Conservation (phyloP, 805 yeast genomes). For the Cyberlindnera nakhonratchasimensis region DNA sequence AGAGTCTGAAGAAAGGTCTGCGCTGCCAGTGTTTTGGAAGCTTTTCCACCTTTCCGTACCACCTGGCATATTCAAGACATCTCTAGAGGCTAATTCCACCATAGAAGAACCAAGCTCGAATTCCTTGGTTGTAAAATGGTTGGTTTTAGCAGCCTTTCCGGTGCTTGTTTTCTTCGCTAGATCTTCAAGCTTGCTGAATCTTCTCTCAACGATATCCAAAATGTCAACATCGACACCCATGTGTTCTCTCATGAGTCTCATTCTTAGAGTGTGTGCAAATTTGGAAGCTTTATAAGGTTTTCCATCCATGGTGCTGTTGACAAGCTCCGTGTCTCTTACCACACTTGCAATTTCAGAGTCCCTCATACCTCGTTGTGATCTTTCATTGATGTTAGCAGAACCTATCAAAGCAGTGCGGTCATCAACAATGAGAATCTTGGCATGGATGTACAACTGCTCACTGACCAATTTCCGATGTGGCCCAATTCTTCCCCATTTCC, state of each 20-base stretch:
- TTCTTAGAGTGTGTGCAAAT: constrained; percentile 85
- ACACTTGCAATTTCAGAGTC: constrained; percentile 94
- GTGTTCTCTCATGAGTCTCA: constrained; percentile 95
- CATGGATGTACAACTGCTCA: constrained; percentile 92
- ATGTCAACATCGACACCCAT: constrained; percentile 90
- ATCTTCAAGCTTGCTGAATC: constrained; percentile 45
- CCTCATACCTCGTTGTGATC: constrained; percentile 91
- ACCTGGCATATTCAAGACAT: constrained; percentile 46
- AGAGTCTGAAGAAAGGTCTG: constrained; percentile 19
- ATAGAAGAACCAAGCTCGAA: constrained; percentile 51
- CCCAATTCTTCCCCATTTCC: constrained; percentile 96
- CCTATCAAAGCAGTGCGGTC: constrained; percentile 94
- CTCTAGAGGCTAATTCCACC: constrained; percentile 73
- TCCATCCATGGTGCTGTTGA: constrained; percentile 73
- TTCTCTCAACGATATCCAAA: constrained; percentile 74
- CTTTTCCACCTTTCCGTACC: constrained; percentile 50
- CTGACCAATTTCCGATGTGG: constrained; percentile 68
- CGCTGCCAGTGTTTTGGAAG: constrained; percentile 8
- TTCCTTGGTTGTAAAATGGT: constrained; percentile 34
- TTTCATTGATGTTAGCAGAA: constrained; percentile 93
- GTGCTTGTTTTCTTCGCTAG: constrained; percentile 30
- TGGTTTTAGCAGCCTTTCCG: constrained; percentile 40
- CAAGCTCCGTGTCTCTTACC: constrained; percentile 75
- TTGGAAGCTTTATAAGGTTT: constrained; percentile 75
- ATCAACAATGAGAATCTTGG: constrained; percentile 87